A percentile compares a stretch with the other conserved stretches of the same genome.
phyloP scores from a whole-genome alignment of 805 yeast species.

The Metschnikowia dekortorum region DNA sequence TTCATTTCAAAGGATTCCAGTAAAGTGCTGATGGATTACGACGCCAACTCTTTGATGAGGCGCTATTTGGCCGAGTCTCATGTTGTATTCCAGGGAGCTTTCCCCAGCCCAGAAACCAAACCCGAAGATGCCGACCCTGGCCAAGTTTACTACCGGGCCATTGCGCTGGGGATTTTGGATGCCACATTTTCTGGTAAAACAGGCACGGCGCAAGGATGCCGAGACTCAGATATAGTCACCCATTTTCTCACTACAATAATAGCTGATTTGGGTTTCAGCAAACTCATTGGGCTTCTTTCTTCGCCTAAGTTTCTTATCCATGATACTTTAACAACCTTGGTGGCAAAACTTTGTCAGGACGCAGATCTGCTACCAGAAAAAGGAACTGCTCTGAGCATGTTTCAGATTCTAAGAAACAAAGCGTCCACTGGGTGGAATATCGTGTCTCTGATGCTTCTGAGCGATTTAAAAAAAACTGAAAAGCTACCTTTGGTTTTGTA shows the following conservation, averaged over 20 bases:
- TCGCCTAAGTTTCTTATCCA: slow-evolving; percentile 9
- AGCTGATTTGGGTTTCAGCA: slow-evolving; percentile 15
- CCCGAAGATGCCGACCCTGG: not conserved
- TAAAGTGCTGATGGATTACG: not conserved
- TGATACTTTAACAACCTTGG: not conserved
- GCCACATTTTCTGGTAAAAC: slow-evolving; percentile 4
- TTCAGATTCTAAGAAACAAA: not conserved
- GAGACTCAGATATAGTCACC: slow-evolving; percentile 9
- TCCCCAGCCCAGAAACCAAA: not conserved
- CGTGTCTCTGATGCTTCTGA: not conserved
- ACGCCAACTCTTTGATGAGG: not conserved
- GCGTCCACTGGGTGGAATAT: not conserved
- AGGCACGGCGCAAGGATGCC: slow-evolving; percentile 5
- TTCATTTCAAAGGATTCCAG: not conserved
- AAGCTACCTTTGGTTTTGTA: slow-evolving; percentile 2
- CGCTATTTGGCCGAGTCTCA: slow-evolving; percentile 11
- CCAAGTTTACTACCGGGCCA: slow-evolving; percentile 5
- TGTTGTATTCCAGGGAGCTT: slow-evolving; percentile 5
- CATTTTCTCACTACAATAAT: slow-evolving; percentile 11
- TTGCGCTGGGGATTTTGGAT: slow-evolving; percentile 7
- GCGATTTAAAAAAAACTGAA: not conserved
- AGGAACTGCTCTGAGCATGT: not conserved
- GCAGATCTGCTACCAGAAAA: not conserved
- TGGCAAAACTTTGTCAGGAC: not conserved
- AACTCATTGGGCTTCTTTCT: slow-evolving; percentile 7